phyloP scores from a whole-genome alignment of 495 filamentous ascomycete species.

The Baudoinia panamericana region DNA sequence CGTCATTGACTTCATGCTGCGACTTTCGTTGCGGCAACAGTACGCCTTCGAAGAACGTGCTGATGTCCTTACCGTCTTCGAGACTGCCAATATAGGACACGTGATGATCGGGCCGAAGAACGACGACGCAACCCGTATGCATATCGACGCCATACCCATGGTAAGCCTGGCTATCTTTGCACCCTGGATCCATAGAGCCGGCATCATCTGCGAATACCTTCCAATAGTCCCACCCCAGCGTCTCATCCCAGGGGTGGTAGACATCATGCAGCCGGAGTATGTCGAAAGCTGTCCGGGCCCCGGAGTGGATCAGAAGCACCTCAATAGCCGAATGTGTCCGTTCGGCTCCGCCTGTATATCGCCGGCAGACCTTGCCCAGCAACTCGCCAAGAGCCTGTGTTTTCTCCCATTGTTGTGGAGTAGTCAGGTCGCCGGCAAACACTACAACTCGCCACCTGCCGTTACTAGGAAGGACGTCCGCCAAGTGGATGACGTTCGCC shows the following conservation, averaged over 20 bases:
- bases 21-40: no score
- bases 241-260: slow-evolving; percentile 43
- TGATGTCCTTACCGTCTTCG: slow-evolving; percentile 14
- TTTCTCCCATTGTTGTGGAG: slow-evolving; percentile 31
- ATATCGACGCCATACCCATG: slow-evolving; percentile 47
- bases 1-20: neutral
- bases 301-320: slow-evolving; percentile 49
- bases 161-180: slow-evolving; percentile 44
- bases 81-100: slow-evolving; percentile 45
- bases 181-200: slow-evolving; percentile 41
- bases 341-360: slow-evolving; percentile 34
- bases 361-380: slow-evolving; percentile 27
- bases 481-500: slow-evolving; percentile 20
- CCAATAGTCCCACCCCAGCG: slow-evolving; percentile 50
- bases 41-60: neutral
- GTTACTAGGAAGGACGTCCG: slow-evolving; percentile 35
- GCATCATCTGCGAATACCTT: slow-evolving; percentile 53
- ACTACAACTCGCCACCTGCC: slow-evolving; percentile 54
- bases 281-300: slow-evolving; percentile 36
- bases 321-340: slow-evolving; percentile 38
- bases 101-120: slow-evolving; percentile 53
- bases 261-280: slow-evolving; percentile 45
- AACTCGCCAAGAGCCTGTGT: slow-evolving; percentile 35
- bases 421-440: slow-evolving; percentile 47
- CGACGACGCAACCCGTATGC: slow-evolving; percentile 46